Base-by-base conservation (phyloP, 345 rosid genomes). In the Litchi chinensis region DNA sequence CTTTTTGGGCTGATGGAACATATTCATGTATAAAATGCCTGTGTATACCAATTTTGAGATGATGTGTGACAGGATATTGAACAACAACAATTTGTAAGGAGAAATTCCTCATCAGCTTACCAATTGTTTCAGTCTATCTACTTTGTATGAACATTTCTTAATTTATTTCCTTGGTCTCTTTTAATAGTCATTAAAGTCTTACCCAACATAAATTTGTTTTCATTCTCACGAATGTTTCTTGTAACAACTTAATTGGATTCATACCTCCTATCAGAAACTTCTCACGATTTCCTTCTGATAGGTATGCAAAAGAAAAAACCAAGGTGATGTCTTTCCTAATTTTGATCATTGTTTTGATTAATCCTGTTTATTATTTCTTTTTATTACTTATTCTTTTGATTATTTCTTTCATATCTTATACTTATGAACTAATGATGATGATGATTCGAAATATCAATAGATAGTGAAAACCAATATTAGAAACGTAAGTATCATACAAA, bases 231-330 rank as follows among this genome's bases (percentile, higher is more conserved):
- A 93, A 97, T 83, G 87, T 97, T 32, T 93, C 99, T 41, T 85
- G 83, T 84, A 97, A 97, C 90, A 94, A 94, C 76, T 85, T 97
- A 43, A 89, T 98, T 0, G 99, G 99, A 54, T 46, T 80, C 32
- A 71, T 93, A 43, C 98, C 98, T 7, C 82, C 83, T 4, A 77
- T 75, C 46, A 85, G 89, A 68, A 94, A 97, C 86, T 88, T 94
- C 76, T 77, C 95, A 0, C 88, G 91, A 16, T 93, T 89, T 83
- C 86, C 93, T 44, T 83, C 93, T 0, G 77, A 91, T 15, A 91
- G 98, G 98, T 95, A 81, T 75, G 62, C 4, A 6, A 1, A 6
- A 64, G 12, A 46, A 46, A 5, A 46, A 43, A 11, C 22, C 10
- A 24, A 9, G 70, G 75, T 68, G 0, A 54, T 57, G 52, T 32